These are phyloP conservation scores for Fomitopsis pinicola DNA, from an alignment of 1,284 basidiomycete genomes.

Conservation along the genomic window DNA sequence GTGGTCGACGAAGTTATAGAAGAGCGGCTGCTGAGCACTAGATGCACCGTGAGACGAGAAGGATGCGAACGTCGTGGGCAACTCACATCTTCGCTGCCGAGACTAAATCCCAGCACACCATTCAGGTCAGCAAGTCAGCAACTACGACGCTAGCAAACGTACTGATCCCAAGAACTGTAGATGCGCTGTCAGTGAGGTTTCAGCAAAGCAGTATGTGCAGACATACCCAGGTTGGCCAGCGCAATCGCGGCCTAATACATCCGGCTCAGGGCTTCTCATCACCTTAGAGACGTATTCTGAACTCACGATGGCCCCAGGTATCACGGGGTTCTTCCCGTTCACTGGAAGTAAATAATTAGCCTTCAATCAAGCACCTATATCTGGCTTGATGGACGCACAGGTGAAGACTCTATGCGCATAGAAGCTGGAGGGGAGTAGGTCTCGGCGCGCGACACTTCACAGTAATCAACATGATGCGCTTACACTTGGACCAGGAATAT, in stretches of 20 bases:
- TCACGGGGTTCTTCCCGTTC: slow-evolving; percentile 9
- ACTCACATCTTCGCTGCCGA: slow-evolving; percentile 8
- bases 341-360: neutral
- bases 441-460: neutral
- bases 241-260: neutral
- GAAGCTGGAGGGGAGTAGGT: slow-evolving; percentile 20
- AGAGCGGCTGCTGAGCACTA: slow-evolving; percentile 15
- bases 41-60: neutral
- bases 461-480: slow-evolving; percentile 7
- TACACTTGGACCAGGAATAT: slow-evolving; percentile 32
- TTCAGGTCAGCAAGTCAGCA: neutral
- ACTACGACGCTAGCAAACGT: slow-evolving; percentile 2
- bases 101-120: neutral
- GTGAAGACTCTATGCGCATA: slow-evolving; percentile 30
- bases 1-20: slow-evolving; percentile 15
- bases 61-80: neutral
- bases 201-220: neutral
- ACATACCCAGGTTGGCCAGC: neutral
- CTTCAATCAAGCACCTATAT: neutral
- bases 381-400: slow-evolving; percentile 13
- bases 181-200: neutral
- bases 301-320: slow-evolving; percentile 15
- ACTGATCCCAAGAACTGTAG: slow-evolving; percentile 31
- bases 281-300: neutral
- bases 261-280: neutral